A percentile compares a stretch with the other conserved stretches of the same genome.
Evolutionary conservation across 2,329 filamentous ascomycete species (phyloP).

Genomic region (Hypoxylon sp.): DNA sequence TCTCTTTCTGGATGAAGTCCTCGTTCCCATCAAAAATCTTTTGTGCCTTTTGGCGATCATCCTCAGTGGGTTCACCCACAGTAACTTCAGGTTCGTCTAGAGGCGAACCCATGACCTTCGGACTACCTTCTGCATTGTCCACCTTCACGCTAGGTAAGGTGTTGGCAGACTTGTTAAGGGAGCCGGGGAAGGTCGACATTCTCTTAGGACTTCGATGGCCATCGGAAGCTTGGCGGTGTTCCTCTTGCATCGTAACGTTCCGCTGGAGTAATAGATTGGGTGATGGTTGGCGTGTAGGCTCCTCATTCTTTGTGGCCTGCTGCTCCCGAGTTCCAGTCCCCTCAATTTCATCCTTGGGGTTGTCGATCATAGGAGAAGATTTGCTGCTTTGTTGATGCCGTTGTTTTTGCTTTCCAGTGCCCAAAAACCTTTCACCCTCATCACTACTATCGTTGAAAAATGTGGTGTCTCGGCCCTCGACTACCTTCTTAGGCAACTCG

Average conservation of each 20-base stretch:
- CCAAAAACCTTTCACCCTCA: conserved; percentile 55
- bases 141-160: conserved; percentile 66
- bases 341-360: conserved; percentile 22
- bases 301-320: conserved; percentile 14
- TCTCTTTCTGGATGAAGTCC: conserved; percentile 82
- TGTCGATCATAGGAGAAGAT: conserved; percentile 22
- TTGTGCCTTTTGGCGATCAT: conserved; percentile 82
- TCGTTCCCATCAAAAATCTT: conserved; percentile 89
- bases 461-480: conserved; percentile 58
- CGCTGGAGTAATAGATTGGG: conserved; percentile 46
- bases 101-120: conserved; percentile 58
- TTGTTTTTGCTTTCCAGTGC: conserved; percentile 11
- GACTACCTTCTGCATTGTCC: conserved; percentile 61
- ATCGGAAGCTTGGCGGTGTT: conserved; percentile 53
- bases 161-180: conserved; percentile 63
- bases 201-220: conserved; percentile 55
- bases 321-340: conserved; percentile 22
- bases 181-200: conserved; percentile 60
- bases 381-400: conserved; percentile 40
- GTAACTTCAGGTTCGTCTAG: conserved; percentile 72
- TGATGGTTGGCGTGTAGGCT: conserved; percentile 40
- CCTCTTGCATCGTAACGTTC: conserved; percentile 37
- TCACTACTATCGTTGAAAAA: conserved; percentile 69
- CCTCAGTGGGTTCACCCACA: conserved; percentile 72
- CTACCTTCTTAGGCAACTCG: conserved; percentile 47